Base-by-base conservation (phyloP, 768 basidiomycete species). In the Lentinula guzmanii region DNA sequence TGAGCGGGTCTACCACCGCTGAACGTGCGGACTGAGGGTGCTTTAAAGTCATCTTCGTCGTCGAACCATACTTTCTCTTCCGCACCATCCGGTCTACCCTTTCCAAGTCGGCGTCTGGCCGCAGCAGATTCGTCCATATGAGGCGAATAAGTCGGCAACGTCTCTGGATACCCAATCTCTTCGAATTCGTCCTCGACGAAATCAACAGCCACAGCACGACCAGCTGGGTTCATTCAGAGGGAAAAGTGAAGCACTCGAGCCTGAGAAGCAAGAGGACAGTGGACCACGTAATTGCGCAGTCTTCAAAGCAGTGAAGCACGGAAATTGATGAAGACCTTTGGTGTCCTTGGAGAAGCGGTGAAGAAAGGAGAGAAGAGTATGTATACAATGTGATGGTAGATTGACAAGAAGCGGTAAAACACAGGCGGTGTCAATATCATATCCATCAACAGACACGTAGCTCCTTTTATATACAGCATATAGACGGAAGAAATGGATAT, bases 181-280 rank as follows among this genome's bases (percentile, higher is more conserved):
- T 90, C 88, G 72, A 89, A 90, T 66, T 90, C 89, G 62, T 80
- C 78, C 63, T 82, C 75, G 70, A 85, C 86, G 73, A 92, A 82
- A 70, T 90, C 85, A 64, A 92, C 80, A 68, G 86, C 80, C 66
- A 90, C 79, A 71, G 88, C 84, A 68, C 55, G 55, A 21, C 39
- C 55, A 46, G 33, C 58, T 50, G 58, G 58, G 43, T 59, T 59
- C 58, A 59, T 59, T 42, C 33, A 51, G 48, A 34, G 54, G n/a
- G 33, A 35, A 28, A 43, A 56, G 37, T 39, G 54, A 11, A 39
- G n/a, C 21, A 21, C 54, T 56, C 41, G 21, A 56, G 54, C 37
- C 18, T 6, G 8, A 52, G 13, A 31, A 52, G 51, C 31, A 52
- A 50, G 48, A 50, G 24, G 34, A 16, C 51, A 34, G 28, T 33